These are phyloP conservation scores for Talaromyces sp. DNA, from an alignment of 2,329 filamentous ascomycete genomes.

Conservation along the genomic window DNA sequence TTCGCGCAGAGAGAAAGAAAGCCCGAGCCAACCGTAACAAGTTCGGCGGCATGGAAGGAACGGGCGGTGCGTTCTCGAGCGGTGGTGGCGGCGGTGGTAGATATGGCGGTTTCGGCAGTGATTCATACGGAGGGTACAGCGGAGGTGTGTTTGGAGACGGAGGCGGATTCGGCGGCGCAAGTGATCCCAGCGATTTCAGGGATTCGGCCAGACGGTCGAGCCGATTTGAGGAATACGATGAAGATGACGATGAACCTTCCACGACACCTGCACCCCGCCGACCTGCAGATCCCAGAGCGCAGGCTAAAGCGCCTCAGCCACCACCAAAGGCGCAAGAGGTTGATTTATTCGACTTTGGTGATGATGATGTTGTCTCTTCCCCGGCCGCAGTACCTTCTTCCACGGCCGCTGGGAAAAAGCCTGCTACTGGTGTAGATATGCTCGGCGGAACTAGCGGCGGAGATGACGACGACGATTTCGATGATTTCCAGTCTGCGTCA, in stretches of 20 bases:
- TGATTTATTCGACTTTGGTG: constrained; percentile 85
- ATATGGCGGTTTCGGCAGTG: constrained; percentile 90
- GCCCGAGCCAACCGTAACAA: constrained; percentile 87
- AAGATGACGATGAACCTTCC: constrained; percentile 74
- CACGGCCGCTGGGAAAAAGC: constrained; percentile 44
- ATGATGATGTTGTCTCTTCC: constrained; percentile 62
- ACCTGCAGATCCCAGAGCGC: constrained; percentile 41
- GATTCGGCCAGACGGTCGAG: constrained; percentile 64
- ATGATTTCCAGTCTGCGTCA: constrained; percentile 75
- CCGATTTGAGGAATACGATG: constrained; percentile 94
- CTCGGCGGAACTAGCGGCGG: constrained; percentile 49
- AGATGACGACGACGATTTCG: constrained; percentile 96
- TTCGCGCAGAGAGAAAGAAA: constrained; percentile 73
- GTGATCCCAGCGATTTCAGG: constrained; percentile 66
- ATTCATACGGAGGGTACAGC: constrained; percentile 68
- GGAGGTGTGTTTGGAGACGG: constrained; percentile 90
- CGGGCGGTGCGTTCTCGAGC: constrained; percentile 52
- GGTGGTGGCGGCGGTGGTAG: constrained; percentile 57
- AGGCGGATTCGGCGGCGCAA: constrained; percentile 76
- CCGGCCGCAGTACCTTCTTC: constrained; percentile 28
- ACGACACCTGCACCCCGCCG: constrained; percentile 49
- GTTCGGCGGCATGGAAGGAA: constrained; percentile 91
- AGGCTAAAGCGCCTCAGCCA: constrained; percentile 65
- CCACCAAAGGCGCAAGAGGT: constrained; percentile 80
- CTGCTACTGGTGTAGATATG: constrained; percentile 49